Percentiles rank a stretch among this genome's conserved stretches.
These are phyloP conservation scores for Leishmania braziliensis DNA, from an alignment of 208 protist species.

Conservation along the genomic window DNA sequence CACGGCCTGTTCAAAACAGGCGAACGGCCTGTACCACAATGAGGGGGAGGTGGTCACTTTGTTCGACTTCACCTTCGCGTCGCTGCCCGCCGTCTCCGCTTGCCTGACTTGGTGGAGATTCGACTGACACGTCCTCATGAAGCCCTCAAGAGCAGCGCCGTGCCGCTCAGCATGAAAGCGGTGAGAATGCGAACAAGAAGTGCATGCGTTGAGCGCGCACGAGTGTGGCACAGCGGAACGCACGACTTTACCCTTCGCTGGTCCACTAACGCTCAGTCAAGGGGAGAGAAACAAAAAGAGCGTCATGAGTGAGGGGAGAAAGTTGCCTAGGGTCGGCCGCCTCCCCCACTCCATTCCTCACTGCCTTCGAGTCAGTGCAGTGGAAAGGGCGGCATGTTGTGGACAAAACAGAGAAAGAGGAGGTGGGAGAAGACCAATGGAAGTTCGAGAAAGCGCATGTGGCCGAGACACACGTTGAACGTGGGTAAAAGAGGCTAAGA, in stretches of 20 bases:
- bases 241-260: background rate
- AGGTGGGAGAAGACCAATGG: background rate
- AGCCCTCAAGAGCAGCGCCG: background rate
- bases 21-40: background rate
- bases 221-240: background rate
- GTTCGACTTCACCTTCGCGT: background rate
- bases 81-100: too few species aligned
- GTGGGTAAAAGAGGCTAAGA: background rate
- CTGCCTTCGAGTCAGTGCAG: background rate
- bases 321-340: background rate
- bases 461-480: background rate
- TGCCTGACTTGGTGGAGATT: background rate
- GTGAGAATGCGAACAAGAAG: background rate
- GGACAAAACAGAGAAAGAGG: background rate
- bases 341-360: background rate
- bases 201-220: background rate
- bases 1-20: background rate
- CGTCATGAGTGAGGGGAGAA: background rate
- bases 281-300: background rate
- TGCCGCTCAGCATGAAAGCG: background rate
- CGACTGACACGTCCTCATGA: background rate
- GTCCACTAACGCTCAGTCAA: background rate
- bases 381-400: background rate
- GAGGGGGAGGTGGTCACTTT: background rate
- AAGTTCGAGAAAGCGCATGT: background rate